Base-by-base conservation (phyloP, 2,329 filamentous ascomycete species). In the Cadophora sp. region DNA sequence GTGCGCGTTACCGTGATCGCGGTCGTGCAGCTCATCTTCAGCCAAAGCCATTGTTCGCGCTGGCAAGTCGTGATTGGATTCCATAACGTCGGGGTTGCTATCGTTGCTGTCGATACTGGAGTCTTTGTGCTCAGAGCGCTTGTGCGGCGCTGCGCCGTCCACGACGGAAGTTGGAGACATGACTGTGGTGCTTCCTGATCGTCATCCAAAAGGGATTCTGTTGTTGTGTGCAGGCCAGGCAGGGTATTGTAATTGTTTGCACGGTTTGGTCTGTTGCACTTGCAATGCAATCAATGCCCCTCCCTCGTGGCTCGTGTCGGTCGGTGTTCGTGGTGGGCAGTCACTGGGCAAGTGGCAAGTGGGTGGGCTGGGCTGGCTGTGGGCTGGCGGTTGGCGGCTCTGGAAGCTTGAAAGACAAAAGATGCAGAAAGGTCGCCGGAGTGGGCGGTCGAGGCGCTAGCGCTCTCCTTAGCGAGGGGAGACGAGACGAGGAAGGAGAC, bases 31-130 rank as follows among this genome's bases (percentile, higher is more conserved):
- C 22, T 73, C 70, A 33, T 59, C 61, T n/a, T 73, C 71, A 36
- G 62, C 63, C 64, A 70, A 62, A 56, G 64, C 71, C 65, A 70
- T 64, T 59, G 67, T 73, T 47, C 66, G 69, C 64, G 74, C 71
- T 71, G 74, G 70, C 68, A 72, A 66, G 64, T 74, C 64, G 58
- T 74, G 70, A 71, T 73, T 73, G 69, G 73, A 66, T 64, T 72
- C 70, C 62, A 71, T 70, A 62, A 56, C 62, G 67, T 73, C 70
- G 60, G 68, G 20, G 56, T 70, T 67, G 39, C 67, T 61, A 59
- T 67, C 68, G 24, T 62, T 39, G 36, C 11, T 39, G 36, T 13
- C 8, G 36, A 11, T 39, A 8, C 36, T 39, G 36, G 41, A 62
- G 33, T 64, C 27, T 11, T 62, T 47, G 22, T 68, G 67, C 20